Evolutionary conservation across 2,329 filamentous ascomycete species (phyloP).

Genomic region (Trichoderma citrinoviride): DNA sequence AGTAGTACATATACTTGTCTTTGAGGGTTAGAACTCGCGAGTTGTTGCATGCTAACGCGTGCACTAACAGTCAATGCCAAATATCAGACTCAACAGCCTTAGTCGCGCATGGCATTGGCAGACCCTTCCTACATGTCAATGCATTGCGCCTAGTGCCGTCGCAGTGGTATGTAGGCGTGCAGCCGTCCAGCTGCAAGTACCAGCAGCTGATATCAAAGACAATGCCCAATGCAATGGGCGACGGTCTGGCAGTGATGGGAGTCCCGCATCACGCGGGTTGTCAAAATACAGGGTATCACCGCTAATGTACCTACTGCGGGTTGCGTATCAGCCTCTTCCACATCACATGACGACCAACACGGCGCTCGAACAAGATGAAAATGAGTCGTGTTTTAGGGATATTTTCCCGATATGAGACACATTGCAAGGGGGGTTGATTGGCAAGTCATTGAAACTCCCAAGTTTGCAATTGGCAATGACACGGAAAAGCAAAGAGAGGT

Average conservation of each 20-base stretch:
- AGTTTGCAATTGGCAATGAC: neutral
- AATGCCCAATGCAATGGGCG: neutral
- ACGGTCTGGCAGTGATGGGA: neutral
- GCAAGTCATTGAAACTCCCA: neutral
- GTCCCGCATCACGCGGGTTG: constrained; percentile 16
- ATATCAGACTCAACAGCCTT: neutral
- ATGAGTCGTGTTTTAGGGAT: neutral
- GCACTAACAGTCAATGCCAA: neutral
- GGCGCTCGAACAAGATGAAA: constrained; percentile 1
- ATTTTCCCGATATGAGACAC: constrained; percentile 3
- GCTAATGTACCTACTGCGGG: constrained; percentile 4
- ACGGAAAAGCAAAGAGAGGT: neutral
- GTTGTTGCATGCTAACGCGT: neutral
- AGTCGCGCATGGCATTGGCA: neutral
- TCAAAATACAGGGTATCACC: constrained; percentile 20
- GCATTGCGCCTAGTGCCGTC: constrained; percentile 3
- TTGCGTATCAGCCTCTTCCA: constrained; percentile 13
- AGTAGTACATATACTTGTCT: too few species aligned
- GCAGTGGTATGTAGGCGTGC: neutral
- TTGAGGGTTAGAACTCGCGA: too few species aligned
- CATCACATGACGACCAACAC: constrained; percentile 22
- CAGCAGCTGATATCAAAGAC: neutral
- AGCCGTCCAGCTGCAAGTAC: constrained; percentile 9
- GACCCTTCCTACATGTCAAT: constrained; percentile 4
- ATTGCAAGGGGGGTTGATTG: constrained; percentile 14